These are phyloP conservation scores for Exophiala sp. DNA, from an alignment of 2,329 filamentous ascomycete species.

Conservation along the genomic window DNA sequence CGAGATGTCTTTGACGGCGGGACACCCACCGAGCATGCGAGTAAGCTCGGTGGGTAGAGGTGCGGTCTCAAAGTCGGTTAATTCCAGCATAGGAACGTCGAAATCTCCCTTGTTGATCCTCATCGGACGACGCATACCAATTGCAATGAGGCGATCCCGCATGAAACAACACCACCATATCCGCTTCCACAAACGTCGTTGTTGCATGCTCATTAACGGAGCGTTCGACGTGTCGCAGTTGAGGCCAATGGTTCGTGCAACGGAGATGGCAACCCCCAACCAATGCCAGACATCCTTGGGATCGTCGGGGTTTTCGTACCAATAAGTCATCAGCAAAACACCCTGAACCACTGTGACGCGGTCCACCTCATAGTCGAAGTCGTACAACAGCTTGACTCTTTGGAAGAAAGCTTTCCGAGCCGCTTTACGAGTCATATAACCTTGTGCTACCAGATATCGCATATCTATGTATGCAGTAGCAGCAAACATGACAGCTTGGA, in stretches of 20 bases:
- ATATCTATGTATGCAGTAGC: constrained; percentile 85
- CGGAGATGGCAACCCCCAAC: constrained; percentile 93
- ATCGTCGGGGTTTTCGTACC: constrained; percentile 95
- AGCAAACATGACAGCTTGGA: constrained; percentile 93
- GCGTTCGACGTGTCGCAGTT: constrained; percentile 81
- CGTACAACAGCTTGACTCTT: constrained; percentile 77
- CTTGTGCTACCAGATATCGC: constrained; percentile 69
- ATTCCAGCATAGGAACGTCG: constrained; percentile 83
- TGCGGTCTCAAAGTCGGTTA: constrained; percentile 79
- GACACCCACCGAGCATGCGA: constrained; percentile 67
- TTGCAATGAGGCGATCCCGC: constrained; percentile 84
- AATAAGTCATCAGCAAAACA: constrained; percentile 89
- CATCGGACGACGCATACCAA: constrained; percentile 90
- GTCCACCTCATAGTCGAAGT: constrained; percentile 92
- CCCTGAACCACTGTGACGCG: constrained; percentile 85
- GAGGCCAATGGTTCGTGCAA: constrained; percentile 89
- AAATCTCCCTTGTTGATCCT: constrained; percentile 91
- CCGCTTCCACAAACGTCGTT: constrained; percentile 84
- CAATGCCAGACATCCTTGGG: constrained; percentile 98
- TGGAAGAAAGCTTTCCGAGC: constrained; percentile 87
- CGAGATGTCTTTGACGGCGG: constrained; percentile 64
- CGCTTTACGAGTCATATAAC: constrained; percentile 72
- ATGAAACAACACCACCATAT: constrained; percentile 99
- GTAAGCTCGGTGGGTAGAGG: constrained; percentile 64
- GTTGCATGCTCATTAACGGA: constrained; percentile 63